Conservation (phyloP, 176 grass and related monocot species). For the Saccharum officinarum region DNA sequence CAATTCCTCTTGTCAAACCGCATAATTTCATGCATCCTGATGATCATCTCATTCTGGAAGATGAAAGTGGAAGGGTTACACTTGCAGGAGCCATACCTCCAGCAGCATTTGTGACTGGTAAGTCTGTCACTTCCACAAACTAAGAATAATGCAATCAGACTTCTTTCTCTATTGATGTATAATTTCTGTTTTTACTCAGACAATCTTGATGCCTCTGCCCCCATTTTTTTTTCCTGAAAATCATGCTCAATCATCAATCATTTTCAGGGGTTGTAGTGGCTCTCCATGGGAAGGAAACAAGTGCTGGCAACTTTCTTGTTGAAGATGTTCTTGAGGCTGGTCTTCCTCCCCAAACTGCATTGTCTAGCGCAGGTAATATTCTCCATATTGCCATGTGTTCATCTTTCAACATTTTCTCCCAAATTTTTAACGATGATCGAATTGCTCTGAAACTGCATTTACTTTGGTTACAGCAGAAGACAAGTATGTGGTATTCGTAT, state of each 20-base stretch:
- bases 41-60: constrained; percentile 98
- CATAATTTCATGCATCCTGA: constrained; percentile 98
- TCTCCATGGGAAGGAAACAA: constrained; percentile 94
- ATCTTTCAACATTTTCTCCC: not conserved
- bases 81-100: constrained; percentile 70
- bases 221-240: not conserved
- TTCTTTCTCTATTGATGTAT: constrained; percentile 3
- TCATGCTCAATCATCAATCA: not conserved
- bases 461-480: constrained; percentile 73
- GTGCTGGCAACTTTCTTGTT: constrained; percentile 85
- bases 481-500: constrained; percentile 87
- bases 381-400: not conserved
- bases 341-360: constrained; percentile 73
- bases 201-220: not conserved
- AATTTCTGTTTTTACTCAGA: not conserved
- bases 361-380: constrained; percentile 62
- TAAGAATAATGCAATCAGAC: not conserved
- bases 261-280: constrained; percentile 75
- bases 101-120: constrained; percentile 83
- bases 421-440: not conserved
- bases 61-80: constrained; percentile 97
- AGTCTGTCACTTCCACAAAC: not conserved
- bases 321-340: constrained; percentile 92
- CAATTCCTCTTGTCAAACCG: constrained; percentile 82
- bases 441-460: constrained; percentile 26